Evolutionary conservation across 2,329 filamentous ascomycete species (phyloP).

Genomic region (Penicillium fuscoglaucum): DNA sequence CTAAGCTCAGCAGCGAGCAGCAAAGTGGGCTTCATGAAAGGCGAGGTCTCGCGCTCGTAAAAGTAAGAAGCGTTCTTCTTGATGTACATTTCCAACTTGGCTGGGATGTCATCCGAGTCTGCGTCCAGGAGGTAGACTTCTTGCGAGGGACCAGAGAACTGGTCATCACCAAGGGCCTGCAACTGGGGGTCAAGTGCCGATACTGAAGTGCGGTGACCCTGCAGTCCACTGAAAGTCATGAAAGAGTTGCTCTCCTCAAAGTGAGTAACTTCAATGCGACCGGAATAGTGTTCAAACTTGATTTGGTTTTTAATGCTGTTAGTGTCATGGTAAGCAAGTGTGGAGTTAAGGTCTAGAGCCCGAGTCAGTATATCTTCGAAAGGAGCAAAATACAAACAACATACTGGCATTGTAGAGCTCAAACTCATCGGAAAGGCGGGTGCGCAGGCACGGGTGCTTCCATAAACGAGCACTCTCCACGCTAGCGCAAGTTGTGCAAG

Average conservation of each 20-base stretch:
- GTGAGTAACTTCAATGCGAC: conserved; percentile 56
- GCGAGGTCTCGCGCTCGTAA: conserved; percentile 51
- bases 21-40: conserved; percentile 54
- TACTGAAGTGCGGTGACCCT: conserved; percentile 40
- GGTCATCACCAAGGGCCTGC: conserved; percentile 44
- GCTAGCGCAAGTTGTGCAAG: conserved; percentile 59
- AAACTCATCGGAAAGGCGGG: conserved; percentile 59
- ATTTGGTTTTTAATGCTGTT: conserved; percentile 51
- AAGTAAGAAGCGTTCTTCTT: conserved; percentile 50
- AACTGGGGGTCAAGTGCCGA: conserved; percentile 43
- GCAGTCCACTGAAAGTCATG: conserved; percentile 49
- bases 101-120: conserved; percentile 52
- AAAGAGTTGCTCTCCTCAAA: conserved; percentile 55
- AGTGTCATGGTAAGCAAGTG: conserved; percentile 54
- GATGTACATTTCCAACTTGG: conserved; percentile 56
- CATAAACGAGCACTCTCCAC: conserved; percentile 63
- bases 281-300: conserved; percentile 50
- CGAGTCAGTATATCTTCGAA: conserved; percentile 21
- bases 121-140: conserved; percentile 52
- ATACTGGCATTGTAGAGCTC: conserved; percentile 56
- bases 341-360: conserved; percentile 48
- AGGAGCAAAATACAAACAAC: conserved; percentile 13
- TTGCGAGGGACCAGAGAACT: conserved; percentile 38
- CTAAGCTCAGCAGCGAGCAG: conserved; percentile 40
- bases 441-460: conserved; percentile 61